Evolutionary conservation across 805 yeast genomes (phyloP), one percentile per base, ranked within the genome.

Genomic region (Hyphopichia homilentoma): DNA sequence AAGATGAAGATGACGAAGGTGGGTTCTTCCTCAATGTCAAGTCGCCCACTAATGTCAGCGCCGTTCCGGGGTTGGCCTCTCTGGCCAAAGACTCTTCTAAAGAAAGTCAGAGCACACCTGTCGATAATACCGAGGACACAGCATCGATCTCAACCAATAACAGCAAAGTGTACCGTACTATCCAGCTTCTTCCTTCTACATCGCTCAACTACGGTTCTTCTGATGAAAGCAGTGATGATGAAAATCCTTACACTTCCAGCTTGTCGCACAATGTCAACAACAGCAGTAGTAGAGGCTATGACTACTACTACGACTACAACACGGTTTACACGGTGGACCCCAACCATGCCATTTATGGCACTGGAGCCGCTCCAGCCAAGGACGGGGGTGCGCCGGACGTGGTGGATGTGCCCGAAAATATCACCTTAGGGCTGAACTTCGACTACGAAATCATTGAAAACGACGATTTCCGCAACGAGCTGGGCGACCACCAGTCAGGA

Each of bases 131-230:
- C 3, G 60, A 51, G 22, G 57, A 54, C 30, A 45, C 57, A 11
- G 63, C 52, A 5, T 48, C 65, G 4, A 43, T 53, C 1, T 57
- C 67, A 2, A 50, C 61, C 11, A 48, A 39, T 23, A 54, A 43
- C 31, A 49, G 59, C 13, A 60, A 52, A 39, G 40, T 47, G 9
- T 40, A 54, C 32, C 73, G 74, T 27, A 83, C 86, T 7, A 88
- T 89, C 41, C 87, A 86, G 22, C 66, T 78, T 27, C 61, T 90
- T 32, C 97, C 97, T 2, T 80, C 96, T 2, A 88, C 97, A 0
- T 79, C 86, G 0, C 71, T 90, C 34, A 88, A 89, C 52, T 77
- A 77, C 52, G 85, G 86, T 6, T 76, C 84, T 4, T 65, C 73
- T 6, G 79, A 74, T 33, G 80, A 75, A 37, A 76, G 73, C 34